Evolutionary conservation across 805 yeast species (phyloP), one percentile per base, ranked within the genome.

Genomic region (Sungouiella thailandica): DNA sequence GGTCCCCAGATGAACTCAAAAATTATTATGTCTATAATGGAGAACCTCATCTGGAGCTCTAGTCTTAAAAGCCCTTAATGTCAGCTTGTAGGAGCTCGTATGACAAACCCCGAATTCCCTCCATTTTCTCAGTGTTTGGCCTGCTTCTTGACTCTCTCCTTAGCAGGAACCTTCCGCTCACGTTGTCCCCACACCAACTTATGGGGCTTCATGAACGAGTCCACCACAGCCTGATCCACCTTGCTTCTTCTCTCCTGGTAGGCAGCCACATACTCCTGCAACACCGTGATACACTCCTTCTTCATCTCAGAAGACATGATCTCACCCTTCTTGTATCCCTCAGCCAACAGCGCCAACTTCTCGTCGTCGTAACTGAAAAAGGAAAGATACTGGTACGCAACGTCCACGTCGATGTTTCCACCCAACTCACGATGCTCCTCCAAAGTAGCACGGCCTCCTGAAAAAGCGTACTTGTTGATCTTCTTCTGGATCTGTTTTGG

Each of bases 331-430:
- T 69, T 77, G 65, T 93, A 93, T 25, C 71, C 74, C 25, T 74
- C 72, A 38, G 78, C 75, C 48, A 81, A 65, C 29, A 71, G 62
- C 35, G 68, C 70, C 50, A 93, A 70, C 50, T 83, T 77, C 25
- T 68, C 89, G 55, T 93, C 97, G 57, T 90, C 97, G 46, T 87
- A 85, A 31, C 77, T 65, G 72, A 93, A 89, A 68, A 93, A 93
- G 5, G 88, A 76, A 43, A 93, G 66, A 58, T 93, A 93, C 65
- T 93, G 97, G 67, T 69, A 93, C 2, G 98, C 86, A 36, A 93
- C 96, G 59, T 93, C 98, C 23, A 89, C 82, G 45, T 90, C 97
- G 29, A 96, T 94, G 56, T 93, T 73, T 53, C 97, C 98, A 36
- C 98, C 98, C 35, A 70, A 68, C 58, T 70, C 69, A 61, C 96